Conservation (phyloP, 2,329 filamentous ascomycete species). For the Botrytis galanthina region DNA sequence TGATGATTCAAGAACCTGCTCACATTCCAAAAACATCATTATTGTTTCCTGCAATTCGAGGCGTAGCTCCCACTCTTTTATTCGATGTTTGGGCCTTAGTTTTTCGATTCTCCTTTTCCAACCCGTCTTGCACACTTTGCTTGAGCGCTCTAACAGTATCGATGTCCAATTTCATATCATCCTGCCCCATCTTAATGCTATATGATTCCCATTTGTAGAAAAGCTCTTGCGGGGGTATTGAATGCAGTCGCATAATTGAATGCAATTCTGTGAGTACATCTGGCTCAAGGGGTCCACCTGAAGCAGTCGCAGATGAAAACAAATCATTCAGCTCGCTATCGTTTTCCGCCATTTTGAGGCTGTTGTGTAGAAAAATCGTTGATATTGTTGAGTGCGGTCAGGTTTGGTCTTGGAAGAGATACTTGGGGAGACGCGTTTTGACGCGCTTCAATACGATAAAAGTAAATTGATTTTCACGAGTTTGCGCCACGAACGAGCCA, state of each 20-base stretch:
- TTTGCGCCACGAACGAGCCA: slow-evolving; percentile 17
- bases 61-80: slow-evolving; percentile 60
- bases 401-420: neutral
- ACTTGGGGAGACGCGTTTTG: slow-evolving; percentile 20
- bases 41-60: slow-evolving; percentile 53
- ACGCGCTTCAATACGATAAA: slow-evolving; percentile 12
- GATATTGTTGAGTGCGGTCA: neutral
- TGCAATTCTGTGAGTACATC: slow-evolving; percentile 80
- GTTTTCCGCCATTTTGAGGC: slow-evolving; percentile 27
- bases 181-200: slow-evolving; percentile 87
- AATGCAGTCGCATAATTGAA: slow-evolving; percentile 83
- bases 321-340: slow-evolving; percentile 33
- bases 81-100: slow-evolving; percentile 65
- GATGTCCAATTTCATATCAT: slow-evolving; percentile 70
- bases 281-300: slow-evolving; percentile 52
- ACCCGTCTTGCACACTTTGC: slow-evolving; percentile 76
- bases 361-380: neutral
- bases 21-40: slow-evolving; percentile 83
- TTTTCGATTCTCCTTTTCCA: slow-evolving; percentile 70
- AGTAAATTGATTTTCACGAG: slow-evolving; percentile 20
- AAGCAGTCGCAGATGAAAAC: slow-evolving; percentile 30
- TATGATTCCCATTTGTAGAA: slow-evolving; percentile 99
- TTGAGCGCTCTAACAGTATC: slow-evolving; percentile 76
- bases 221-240: slow-evolving; percentile 77
- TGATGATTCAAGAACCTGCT: slow-evolving; percentile 31